These are phyloP conservation scores for Bipolaris bicolor DNA, from an alignment of 2,329 filamentous ascomycete species.

Conservation along the genomic window DNA sequence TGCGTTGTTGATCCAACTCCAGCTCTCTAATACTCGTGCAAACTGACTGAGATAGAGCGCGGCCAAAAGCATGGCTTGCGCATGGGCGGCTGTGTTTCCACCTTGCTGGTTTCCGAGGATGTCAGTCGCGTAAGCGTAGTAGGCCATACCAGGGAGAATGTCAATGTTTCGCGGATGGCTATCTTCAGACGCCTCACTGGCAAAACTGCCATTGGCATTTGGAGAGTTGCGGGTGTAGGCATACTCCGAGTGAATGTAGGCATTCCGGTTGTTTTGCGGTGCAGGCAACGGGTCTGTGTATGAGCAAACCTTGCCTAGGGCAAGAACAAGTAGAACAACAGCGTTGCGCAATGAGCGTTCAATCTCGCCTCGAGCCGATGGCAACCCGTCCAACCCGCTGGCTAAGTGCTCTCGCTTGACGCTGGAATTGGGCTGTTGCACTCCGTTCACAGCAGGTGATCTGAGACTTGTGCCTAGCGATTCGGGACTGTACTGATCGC, in stretches of 20 bases:
- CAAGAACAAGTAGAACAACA: constrained; percentile 80
- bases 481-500: constrained; percentile 44
- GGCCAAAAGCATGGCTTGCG: too few species aligned
- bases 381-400: constrained; percentile 34
- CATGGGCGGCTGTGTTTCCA: constrained; percentile 74
- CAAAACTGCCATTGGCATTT: constrained; percentile 46
- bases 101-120: constrained; percentile 84
- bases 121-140: constrained; percentile 84
- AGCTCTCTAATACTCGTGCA: constrained; percentile 85
- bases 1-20: constrained; percentile 69
- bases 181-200: constrained; percentile 34
- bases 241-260: constrained; percentile 26
- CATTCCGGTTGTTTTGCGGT: constrained; percentile 59
- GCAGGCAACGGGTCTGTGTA: constrained; percentile 57
- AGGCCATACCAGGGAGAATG: constrained; percentile 84
- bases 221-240: constrained; percentile 44
- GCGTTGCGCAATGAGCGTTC: constrained; percentile 64
- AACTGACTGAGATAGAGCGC: constrained; percentile 93
- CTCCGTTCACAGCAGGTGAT: constrained; percentile 30
- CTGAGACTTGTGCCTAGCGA: constrained; percentile 22
- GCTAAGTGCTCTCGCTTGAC: constrained; percentile 46
- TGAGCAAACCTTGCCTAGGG: constrained; percentile 81
- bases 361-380: constrained; percentile 30
- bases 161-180: constrained; percentile 70
- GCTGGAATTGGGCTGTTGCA: constrained; percentile 32